A percentile compares a stretch with the other conserved stretches of the same genome.
phyloP scores from a whole-genome alignment of 768 basidiomycete species.

The Lactifluus echinatus region DNA sequence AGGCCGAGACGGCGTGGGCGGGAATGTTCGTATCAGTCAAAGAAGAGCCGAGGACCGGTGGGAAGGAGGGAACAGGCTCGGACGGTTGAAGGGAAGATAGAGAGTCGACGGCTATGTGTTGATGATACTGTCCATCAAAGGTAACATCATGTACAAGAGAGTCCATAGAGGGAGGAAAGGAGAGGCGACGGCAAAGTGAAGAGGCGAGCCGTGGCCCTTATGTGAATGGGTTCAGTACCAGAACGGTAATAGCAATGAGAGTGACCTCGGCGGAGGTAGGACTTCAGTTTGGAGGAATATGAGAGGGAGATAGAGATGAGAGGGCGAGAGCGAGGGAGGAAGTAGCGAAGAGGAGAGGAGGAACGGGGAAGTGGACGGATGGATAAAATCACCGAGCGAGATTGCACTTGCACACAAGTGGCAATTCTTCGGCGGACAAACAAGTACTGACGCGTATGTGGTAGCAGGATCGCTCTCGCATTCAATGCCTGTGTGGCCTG shows the following conservation, averaged over 20 bases:
- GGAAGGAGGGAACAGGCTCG: conserved; percentile 15
- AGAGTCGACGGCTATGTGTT: conserved; percentile 1
- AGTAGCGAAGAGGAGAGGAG: neutral
- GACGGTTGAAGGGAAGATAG: conserved; percentile 9
- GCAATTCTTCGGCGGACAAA: conserved; percentile 6
- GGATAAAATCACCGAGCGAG: conserved; percentile 16
- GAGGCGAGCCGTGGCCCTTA: conserved; percentile 2
- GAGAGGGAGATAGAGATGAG: neutral
- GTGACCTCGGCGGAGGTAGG: conserved; percentile 3
- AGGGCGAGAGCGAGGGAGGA: neutral
- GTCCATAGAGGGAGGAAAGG: conserved; percentile 7
- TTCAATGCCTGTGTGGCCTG: neutral
- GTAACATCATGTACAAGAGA: conserved; percentile 7
- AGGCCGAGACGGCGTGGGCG: conserved; percentile 21
- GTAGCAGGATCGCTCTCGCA: neutral
- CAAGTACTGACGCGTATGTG: neutral
- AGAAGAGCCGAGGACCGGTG: conserved; percentile 14
- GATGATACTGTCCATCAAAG: conserved; percentile 14
- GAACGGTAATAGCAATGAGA: conserved; percentile 8
- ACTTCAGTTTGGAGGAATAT: conserved; percentile 16
- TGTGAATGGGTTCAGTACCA: conserved; percentile 9
- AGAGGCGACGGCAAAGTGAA: neutral
- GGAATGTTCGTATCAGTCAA: conserved; percentile 22
- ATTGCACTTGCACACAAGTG: conserved; percentile 4
- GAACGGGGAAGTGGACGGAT: conserved; percentile 10